A percentile compares a stretch with the other conserved stretches of the same genome.
These are phyloP conservation scores for Aspergillus sojae DNA, from an alignment of 2,329 filamentous ascomycete genomes.

Conservation along the genomic window DNA sequence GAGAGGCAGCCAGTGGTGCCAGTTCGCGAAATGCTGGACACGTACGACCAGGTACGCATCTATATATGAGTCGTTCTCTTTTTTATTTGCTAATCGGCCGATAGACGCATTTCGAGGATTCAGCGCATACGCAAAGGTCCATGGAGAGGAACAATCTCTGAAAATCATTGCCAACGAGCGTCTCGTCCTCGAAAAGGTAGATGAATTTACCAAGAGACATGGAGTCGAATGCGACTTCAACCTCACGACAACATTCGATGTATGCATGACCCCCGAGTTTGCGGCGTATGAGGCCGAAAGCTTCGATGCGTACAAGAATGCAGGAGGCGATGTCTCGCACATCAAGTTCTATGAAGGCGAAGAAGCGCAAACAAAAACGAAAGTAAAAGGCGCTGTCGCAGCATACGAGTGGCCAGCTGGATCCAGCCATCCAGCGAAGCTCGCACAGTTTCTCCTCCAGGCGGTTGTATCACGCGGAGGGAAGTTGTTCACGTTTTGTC, in stretches of 20 bases:
- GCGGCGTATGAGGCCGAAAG: conserved; percentile 48
- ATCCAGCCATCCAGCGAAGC: conserved; percentile 53
- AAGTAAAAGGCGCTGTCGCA: conserved; percentile 45
- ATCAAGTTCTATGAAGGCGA: not conserved
- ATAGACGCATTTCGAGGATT: conserved; percentile 53
- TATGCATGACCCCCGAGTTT: conserved; percentile 53
- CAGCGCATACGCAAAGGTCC: conserved; percentile 45
- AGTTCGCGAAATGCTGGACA: not conserved
- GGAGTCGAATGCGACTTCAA: not conserved
- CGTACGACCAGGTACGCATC: not conserved
- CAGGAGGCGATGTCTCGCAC: conserved; percentile 36
- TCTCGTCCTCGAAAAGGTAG: conserved; percentile 36
- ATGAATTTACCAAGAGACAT: not conserved
- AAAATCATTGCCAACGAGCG: conserved; percentile 52
- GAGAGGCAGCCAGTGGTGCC: not conserved
- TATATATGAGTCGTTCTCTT: no score
- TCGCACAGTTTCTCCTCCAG: conserved; percentile 52
- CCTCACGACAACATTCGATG: conserved; percentile 31
- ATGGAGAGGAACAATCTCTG: conserved; percentile 48
- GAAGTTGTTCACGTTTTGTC: conserved; percentile 48
- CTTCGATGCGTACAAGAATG: conserved; percentile 41
- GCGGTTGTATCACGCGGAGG: conserved; percentile 42
- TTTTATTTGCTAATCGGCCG: not conserved
- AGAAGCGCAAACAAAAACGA: not conserved
- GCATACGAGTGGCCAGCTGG: conserved; percentile 57